Percentiles rank a stretch among this genome's conserved stretches.
phyloP scores from a whole-genome alignment of 2,329 filamentous ascomycete genomes.

The Aspergillus tanneri region DNA sequence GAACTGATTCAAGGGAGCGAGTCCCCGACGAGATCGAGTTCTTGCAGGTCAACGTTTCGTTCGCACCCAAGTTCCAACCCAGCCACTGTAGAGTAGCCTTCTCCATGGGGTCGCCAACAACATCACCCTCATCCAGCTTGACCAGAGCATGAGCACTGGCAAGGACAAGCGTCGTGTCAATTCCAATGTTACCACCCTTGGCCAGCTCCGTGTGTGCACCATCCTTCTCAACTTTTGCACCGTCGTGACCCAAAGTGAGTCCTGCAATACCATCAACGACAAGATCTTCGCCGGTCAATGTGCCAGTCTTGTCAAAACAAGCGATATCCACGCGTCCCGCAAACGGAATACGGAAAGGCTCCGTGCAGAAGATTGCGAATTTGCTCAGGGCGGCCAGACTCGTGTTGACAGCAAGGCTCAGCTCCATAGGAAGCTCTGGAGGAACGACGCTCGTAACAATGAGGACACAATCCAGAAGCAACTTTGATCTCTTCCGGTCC shows the following conservation, averaged over 20 bases:
- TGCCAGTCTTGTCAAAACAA: slow-evolving; percentile 98
- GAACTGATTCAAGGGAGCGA: slow-evolving; percentile 67
- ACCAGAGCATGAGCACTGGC: slow-evolving; percentile 94
- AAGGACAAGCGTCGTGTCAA: slow-evolving; percentile 87
- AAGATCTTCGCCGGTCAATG: slow-evolving; percentile 90
- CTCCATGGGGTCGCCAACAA: slow-evolving; percentile 98
- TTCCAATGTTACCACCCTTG: slow-evolving; percentile 65
- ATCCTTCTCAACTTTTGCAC: slow-evolving; percentile 68
- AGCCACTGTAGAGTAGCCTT: slow-evolving; percentile 89
- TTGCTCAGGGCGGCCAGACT: slow-evolving; percentile 92
- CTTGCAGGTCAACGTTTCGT: slow-evolving; percentile 78
- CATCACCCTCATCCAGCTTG: slow-evolving; percentile 92
- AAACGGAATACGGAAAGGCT: slow-evolving; percentile 96
- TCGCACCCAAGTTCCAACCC: slow-evolving; percentile 87
- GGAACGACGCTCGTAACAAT: slow-evolving; percentile 98
- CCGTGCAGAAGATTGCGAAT: slow-evolving; percentile 96
- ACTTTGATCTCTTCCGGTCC: slow-evolving; percentile 95
- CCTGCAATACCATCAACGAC: slow-evolving; percentile 97
- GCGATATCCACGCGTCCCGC: slow-evolving; percentile 93
- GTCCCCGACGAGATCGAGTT: slow-evolving; percentile 41
- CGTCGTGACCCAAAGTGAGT: slow-evolving; percentile 68
- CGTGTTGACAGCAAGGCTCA: slow-evolving; percentile 96
- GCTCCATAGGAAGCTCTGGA: slow-evolving; percentile 97
- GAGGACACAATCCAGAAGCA: slow-evolving; percentile 93
- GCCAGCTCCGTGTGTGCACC: slow-evolving; percentile 80